Evolutionary conservation across 2,329 filamentous ascomycete genomes (phyloP), one percentile per base, ranked within the genome.

Genomic region (Cladosporium sp.): DNA sequence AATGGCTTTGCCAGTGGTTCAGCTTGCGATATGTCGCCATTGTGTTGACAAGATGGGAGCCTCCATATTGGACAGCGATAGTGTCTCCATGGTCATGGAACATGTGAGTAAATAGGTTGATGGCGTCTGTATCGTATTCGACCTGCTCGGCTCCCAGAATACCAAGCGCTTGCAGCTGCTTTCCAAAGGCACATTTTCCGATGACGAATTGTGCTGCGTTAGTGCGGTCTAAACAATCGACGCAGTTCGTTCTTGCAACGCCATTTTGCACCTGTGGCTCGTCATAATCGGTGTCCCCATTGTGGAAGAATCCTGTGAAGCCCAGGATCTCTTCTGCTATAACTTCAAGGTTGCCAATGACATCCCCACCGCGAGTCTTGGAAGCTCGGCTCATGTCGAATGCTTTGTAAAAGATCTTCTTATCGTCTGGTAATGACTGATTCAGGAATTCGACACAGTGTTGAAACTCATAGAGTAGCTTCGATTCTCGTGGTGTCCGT

Each of bases 11-110:
- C 94, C 94, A 99, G 72, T 97, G 93, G 66, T 97, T 97, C 72
- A 97, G 96, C 75, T 97, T 97, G 59, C 94, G 89, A 73, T 99
- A 99, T 4, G 94, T 99, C 65, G 96, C 92, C 92, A 99, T 97
- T 0, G 94, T 99, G 72, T 99, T 99, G 67, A 99, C 94, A 0
- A 99, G 83, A 73, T 99, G 94, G 2, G 92, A 97, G 9, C 94
- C 94, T 59, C 94, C 94, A 67, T 99, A 99, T 72, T 99, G 94
- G 56, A 97, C 89, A 1, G 94, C 94, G 68, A 99, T 97, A 3
- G 92, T 97, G 73, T 99, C 94, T 59, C 94, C 94, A 70, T 99
- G 94, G 66, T 96, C 92, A 72, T 97, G 92, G 76, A 92, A 76
- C 93, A 99, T 97, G 68, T 96, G 90, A 1, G 94, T 97, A 67